phyloP scores from a whole-genome alignment of 768 basidiomycete genomes.

The Serpula lacrymans region DNA sequence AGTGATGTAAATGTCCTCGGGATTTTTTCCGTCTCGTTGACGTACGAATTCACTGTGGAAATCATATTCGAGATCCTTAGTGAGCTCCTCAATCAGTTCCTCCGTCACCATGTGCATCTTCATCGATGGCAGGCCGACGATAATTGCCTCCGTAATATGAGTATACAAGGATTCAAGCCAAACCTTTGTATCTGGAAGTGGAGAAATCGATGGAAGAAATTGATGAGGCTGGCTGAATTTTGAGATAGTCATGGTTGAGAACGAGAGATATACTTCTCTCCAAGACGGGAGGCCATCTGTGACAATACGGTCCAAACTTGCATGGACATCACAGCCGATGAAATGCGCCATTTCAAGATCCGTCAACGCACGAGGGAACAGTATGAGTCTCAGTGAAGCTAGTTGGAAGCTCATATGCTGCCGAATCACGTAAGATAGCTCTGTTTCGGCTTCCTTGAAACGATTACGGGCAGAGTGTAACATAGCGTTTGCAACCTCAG shows the following conservation, averaged over 20 bases:
- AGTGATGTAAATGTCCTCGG: conserved; percentile 81
- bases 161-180: conserved; percentile 65
- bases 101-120: conserved; percentile 77
- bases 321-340: conserved; percentile 62
- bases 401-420: conserved; percentile 76
- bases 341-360: conserved; percentile 80
- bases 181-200: conserved; percentile 39
- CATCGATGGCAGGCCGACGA: conserved; percentile 82
- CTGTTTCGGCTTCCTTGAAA: conserved; percentile 64
- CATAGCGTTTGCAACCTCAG: conserved; percentile 85
- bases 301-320: conserved; percentile 63
- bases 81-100: conserved; percentile 42
- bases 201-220: conserved; percentile 36
- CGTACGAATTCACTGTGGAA: conserved; percentile 70
- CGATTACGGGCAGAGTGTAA: conserved; percentile 67
- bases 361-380: conserved; percentile 78
- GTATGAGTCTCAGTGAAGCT: conserved; percentile 58
- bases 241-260: conserved; percentile 74
- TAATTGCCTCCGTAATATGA: conserved; percentile 64
- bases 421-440: conserved; percentile 56
- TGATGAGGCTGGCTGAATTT: conserved; percentile 64
- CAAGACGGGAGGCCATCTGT: conserved; percentile 46
- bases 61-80: conserved; percentile 54
- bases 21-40: conserved; percentile 46
- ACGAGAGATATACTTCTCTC: conserved; percentile 68